A percentile compares a stretch with the other conserved stretches of the same genome.
phyloP scores from a whole-genome alignment of 495 filamentous ascomycete genomes.

The Hyaloscypha hepaticicola region DNA sequence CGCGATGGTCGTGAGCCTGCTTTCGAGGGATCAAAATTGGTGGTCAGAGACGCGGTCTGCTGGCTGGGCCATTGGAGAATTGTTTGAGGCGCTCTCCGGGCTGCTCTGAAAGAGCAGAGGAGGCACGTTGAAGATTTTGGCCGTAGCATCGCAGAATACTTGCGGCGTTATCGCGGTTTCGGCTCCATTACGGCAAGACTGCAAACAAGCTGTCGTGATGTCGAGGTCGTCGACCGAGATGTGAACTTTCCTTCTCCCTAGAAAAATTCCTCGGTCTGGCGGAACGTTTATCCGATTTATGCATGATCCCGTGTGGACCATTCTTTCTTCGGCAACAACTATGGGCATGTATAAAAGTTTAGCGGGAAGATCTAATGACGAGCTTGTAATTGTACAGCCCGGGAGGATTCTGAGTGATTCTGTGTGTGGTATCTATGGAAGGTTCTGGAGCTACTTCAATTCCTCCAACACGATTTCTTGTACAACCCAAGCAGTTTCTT shows the following conservation, averaged over 20 bases:
- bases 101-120: constrained; percentile 31
- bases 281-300: background rate
- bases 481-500: too few species aligned
- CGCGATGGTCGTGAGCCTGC: constrained; percentile 14
- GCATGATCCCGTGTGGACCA: background rate
- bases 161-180: background rate
- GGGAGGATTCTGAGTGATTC: too few species aligned
- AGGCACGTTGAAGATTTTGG: constrained; percentile 28
- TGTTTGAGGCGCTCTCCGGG: constrained; percentile 16
- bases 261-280: background rate
- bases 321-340: background rate
- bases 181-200: background rate
- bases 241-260: background rate
- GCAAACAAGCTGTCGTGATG: background rate
- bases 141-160: constrained; percentile 23
- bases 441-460: too few species aligned
- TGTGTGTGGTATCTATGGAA: too few species aligned
- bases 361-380: too few species aligned
- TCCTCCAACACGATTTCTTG: too few species aligned
- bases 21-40: constrained; percentile 10
- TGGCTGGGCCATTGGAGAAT: constrained; percentile 15
- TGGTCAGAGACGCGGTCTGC: constrained; percentile 15
- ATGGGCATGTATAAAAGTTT: too few species aligned
- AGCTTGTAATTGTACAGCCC: too few species aligned
- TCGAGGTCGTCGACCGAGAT: background rate